Conservation (phyloP, 352 stramenopile species). For the Phytophthora fragariae region DNA sequence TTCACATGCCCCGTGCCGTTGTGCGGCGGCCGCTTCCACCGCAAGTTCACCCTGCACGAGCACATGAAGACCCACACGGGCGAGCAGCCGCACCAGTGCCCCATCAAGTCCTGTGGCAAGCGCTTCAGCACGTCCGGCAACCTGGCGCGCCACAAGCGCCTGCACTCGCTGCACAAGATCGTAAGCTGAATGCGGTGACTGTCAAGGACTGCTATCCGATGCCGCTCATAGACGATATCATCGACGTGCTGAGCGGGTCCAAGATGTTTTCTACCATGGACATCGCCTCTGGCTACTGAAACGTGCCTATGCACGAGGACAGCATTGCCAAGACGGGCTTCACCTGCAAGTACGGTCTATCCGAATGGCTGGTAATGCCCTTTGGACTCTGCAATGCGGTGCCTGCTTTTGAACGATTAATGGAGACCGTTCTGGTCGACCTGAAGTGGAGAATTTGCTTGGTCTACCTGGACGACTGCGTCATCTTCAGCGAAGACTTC, state of each 20-base stretch:
- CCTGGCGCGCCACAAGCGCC: slow-evolving; percentile 69
- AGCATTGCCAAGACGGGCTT: slow-evolving; percentile 5
- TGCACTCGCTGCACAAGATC: slow-evolving; percentile 65
- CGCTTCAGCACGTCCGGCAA: slow-evolving; percentile 69
- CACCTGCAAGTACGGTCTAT: slow-evolving; percentile 5
- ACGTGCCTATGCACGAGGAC: background rate
- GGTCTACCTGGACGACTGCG: slow-evolving; percentile 8
- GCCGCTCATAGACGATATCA: slow-evolving; percentile 23
- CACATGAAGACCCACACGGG: slow-evolving; percentile 84
- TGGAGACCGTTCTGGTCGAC: slow-evolving; percentile 10
- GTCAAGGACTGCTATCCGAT: slow-evolving; percentile 14
- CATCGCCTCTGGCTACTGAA: too few species aligned
- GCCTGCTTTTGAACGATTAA: background rate
- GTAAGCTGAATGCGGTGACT: slow-evolving; percentile 4
- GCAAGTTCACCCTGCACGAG: slow-evolving; percentile 76
- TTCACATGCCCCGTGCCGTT: slow-evolving; percentile 41
- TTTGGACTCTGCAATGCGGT: slow-evolving; percentile 12
- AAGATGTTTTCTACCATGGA: slow-evolving; percentile 1
- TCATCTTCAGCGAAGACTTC: slow-evolving; percentile 9
- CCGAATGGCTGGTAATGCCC: background rate
- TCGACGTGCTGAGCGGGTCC: slow-evolving; percentile 2
- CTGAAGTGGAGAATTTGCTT: slow-evolving; percentile 10
- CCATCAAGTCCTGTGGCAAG: slow-evolving; percentile 56
- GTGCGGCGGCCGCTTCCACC: slow-evolving; percentile 62
- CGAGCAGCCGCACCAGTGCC: slow-evolving; percentile 72